phyloP scores from a whole-genome alignment of 1,284 basidiomycete genomes.

The Pascua sp. region DNA sequence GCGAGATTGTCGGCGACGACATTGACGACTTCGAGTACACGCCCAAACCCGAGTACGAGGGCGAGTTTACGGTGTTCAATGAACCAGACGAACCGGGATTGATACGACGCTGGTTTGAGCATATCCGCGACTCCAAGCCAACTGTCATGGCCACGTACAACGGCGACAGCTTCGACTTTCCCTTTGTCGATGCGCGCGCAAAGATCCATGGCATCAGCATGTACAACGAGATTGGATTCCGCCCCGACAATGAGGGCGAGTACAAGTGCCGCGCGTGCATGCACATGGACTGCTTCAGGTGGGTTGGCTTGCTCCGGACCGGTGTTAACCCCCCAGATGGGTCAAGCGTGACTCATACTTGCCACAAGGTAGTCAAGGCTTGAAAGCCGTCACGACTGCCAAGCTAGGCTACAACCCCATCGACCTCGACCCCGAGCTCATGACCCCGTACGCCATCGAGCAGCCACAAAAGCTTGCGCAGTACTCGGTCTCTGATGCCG shows the following conservation, averaged over 20 bases:
- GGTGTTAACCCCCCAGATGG: slow-evolving; percentile 57
- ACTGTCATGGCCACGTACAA: slow-evolving; percentile 99
- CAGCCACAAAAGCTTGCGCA: slow-evolving; percentile 92
- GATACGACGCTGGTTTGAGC: slow-evolving; percentile 85
- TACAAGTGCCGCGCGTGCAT: slow-evolving; percentile 91
- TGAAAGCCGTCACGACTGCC: slow-evolving; percentile 95
- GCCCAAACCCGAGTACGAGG: slow-evolving; percentile 95
- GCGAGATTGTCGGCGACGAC: slow-evolving; percentile 95
- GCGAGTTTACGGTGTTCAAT: slow-evolving; percentile 95
- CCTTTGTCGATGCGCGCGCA: slow-evolving; percentile 87
- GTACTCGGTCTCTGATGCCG: slow-evolving; percentile 99
- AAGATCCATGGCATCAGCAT: slow-evolving; percentile 91
- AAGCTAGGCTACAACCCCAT: slow-evolving; percentile 98
- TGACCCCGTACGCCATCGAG: slow-evolving; percentile 99
- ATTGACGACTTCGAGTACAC: slow-evolving; percentile 99
- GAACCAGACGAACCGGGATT: slow-evolving; percentile 84
- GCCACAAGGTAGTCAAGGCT: slow-evolving; percentile 95
- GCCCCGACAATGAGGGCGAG: slow-evolving; percentile 87
- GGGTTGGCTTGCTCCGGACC: slow-evolving; percentile 16
- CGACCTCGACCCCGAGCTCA: slow-evolving; percentile 95
- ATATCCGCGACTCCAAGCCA: slow-evolving; percentile 87
- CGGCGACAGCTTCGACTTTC: slow-evolving; percentile 99
- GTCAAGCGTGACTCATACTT: slow-evolving; percentile 99
- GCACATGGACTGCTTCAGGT: slow-evolving; percentile 98
- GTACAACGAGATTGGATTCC: slow-evolving; percentile 92